These are phyloP conservation scores for Mentha longifolia DNA, from an alignment of 257 asterid species.

Conservation along the genomic window DNA sequence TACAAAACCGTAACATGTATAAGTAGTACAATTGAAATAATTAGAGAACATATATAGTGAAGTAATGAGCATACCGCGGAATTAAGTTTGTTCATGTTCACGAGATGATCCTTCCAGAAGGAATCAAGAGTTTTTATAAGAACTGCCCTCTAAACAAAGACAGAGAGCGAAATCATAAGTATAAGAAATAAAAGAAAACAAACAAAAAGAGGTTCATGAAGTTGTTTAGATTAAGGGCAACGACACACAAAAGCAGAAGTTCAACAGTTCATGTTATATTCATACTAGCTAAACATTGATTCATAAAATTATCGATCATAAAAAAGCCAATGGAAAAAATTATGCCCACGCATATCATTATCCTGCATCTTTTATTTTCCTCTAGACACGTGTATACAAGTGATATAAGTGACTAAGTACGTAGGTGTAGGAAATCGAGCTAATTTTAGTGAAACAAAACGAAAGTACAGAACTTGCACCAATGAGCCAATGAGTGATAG, in stretches of 20 bases:
- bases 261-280: not conserved
- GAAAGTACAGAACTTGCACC: not conserved
- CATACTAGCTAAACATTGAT: not conserved
- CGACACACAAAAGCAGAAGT: not conserved
- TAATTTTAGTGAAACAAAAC: not conserved
- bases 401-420: not conserved
- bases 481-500: not conserved
- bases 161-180: not conserved
- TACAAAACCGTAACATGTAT: slow-evolving; percentile 9
- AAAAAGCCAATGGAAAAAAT: not conserved
- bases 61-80: slow-evolving; percentile 68
- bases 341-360: not conserved
- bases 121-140: slow-evolving; percentile 90
- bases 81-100: slow-evolving; percentile 95
- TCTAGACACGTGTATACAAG: not conserved
- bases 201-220: not conserved
- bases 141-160: slow-evolving; percentile 71
- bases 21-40: slow-evolving; percentile 7
- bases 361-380: not conserved
- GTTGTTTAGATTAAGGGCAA: not conserved
- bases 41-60: not conserved
- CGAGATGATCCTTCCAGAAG: slow-evolving; percentile 99
- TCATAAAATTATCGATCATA: not conserved
- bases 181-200: not conserved
- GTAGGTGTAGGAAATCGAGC: not conserved